Conservation (phyloP, 2,329 filamentous ascomycete species). For the Monosporascus sp. region DNA sequence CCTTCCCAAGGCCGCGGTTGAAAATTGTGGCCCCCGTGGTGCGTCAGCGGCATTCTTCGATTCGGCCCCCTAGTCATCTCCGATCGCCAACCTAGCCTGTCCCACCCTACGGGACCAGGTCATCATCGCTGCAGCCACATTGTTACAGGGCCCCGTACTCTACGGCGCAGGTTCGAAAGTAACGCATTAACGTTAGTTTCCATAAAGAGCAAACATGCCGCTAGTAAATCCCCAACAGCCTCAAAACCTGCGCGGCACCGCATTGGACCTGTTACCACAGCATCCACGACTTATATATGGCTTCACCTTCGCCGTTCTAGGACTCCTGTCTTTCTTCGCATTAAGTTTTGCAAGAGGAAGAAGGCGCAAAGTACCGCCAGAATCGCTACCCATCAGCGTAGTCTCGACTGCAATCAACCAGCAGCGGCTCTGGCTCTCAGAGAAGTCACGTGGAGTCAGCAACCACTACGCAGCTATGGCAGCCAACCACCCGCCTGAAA, state of each 20-base stretch:
- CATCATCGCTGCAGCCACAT: constrained; percentile 15
- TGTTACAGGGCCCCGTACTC: constrained; percentile 14
- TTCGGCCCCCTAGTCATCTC: background rate
- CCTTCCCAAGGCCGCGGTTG: background rate
- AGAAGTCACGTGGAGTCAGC: constrained; percentile 27
- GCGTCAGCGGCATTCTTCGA: background rate
- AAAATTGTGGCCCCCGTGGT: background rate
- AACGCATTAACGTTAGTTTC: constrained; percentile 19
- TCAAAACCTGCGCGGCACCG: constrained; percentile 23
- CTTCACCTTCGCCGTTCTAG: constrained; percentile 12
- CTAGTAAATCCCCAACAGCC: constrained; percentile 27
- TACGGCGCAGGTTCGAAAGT: constrained; percentile 8
- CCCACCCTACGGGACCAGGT: constrained; percentile 3
- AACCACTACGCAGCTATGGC: constrained; percentile 21
- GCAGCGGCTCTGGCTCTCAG: constrained; percentile 12
- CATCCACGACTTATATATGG: constrained; percentile 19
- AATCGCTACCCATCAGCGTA: constrained; percentile 3
- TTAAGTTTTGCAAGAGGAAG: constrained; percentile 11
- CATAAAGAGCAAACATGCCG: constrained; percentile 34
- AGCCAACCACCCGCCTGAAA: constrained; percentile 14
- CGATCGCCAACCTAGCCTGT: background rate
- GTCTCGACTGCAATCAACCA: constrained; percentile 7
- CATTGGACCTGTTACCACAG: constrained; percentile 21
- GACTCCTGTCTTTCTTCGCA: constrained; percentile 15
- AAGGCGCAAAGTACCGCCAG: constrained; percentile 15